Evolutionary conservation across 768 basidiomycete species (phyloP), one percentile per base, ranked within the genome.

Genomic region (Tricholoma flavovirens): DNA sequence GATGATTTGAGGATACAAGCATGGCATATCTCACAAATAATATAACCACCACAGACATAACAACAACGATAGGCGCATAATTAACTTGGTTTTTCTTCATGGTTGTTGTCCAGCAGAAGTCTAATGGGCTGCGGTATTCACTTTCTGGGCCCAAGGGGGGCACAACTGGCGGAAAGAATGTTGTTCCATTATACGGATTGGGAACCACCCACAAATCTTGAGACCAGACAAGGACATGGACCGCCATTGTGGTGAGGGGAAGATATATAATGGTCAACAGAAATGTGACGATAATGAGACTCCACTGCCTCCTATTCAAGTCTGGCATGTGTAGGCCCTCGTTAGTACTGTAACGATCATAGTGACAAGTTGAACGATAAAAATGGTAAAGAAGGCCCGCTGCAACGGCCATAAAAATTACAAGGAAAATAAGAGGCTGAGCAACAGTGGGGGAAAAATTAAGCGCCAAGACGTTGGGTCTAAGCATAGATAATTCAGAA

Each of bases 51-150:
- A 75, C 61, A 0, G 87, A 79, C 22, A 87, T 63, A n/a, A 83
- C 75, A 4, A 91, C 69, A 17, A 88, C 66, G 3, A 81, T 61
- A 22, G 83, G 84, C 0, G 88, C 87, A 60, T 77, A 85, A 65
- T 90, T 91, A 57, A 88, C 70, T 64, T 84, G 75, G 57, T 86
- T 82, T 36, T 76, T 74, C 54, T 79, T 77, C 86, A 90, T 87
- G 0, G 87, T 90, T 0, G 89, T 90, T 3, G 86, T 88, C 73
- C 81, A 91, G 67, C 87, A 90, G 60, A 88, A 88, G 66, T 89
- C 85, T 50, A 86, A 62, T 3, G 87, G 78, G 57, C 81, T 79
- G 40, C 82, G 80, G 65, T 72, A 87, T 61, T 82, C 75, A 53
- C 72, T 74, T 0, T 79, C 19, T 10, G 84, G 80, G 0, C 87